Base-by-base conservation (phyloP, 202 grass and related monocot species). In the Eragrostis tef region DNA sequence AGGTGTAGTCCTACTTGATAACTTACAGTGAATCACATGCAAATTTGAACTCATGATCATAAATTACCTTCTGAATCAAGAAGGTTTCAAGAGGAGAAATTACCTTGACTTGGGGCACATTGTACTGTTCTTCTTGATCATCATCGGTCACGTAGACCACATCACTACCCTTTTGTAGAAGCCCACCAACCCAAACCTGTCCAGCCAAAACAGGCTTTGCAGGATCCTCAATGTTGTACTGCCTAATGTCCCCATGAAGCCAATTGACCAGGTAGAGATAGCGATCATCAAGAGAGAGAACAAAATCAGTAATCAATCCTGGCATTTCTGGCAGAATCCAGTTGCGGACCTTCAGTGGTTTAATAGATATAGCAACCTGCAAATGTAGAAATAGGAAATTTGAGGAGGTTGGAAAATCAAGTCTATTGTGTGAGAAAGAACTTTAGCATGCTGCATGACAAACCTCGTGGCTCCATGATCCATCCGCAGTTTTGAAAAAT, bases 261-360 rank as follows among this genome's bases (percentile, higher is more conserved):
- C 95, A 98, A 61, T 98, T 94, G 45, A 93, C 95, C 77, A 93
- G 90, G 74, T 98, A 98, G 19, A 94, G 84, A 75, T 86, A 98
- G 26, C 88, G 86, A 11, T 98, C 95, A 44, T 98, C 95, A 2
- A 98, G 90, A 9, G 95, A 98, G 66, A 98, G 0, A 29, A 98
- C 86, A 2, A 98, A 98, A 81, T 98, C 95, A 49, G 92, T 94
- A 72, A 94, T 94, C 88, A 98, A 65, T 81, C 92, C 92, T 45
- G 92, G 95, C 95, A 98, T 94, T 94, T 98, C 86, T 59, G 88
- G 92, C 4, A 95, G 71, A 66, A 98, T 93, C 92, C 95, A 95
- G 87, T 95, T 98, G 27, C 68, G 83, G 80, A 93, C 95, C 53
- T 94, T 98, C 25, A 93, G 45, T 52, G 95, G 80, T 71, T 89